A percentile compares a stretch with the other conserved stretches of the same genome.
phyloP scores from a whole-genome alignment of 495 filamentous ascomycete species.

The Hypoxylon rickii region DNA sequence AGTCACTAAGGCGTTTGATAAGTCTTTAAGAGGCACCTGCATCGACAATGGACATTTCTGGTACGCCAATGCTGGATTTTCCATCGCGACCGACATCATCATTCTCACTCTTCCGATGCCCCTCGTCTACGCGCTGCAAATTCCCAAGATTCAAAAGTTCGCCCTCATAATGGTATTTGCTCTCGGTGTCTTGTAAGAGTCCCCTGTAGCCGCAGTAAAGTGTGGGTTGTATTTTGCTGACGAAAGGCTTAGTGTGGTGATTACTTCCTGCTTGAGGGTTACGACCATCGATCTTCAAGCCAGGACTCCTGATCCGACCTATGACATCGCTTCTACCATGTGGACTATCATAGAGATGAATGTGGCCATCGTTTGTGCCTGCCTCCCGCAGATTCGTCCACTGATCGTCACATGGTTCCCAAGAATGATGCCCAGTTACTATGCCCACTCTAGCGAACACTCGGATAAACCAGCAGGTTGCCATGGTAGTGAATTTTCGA shows the following conservation, averaged over 20 bases:
- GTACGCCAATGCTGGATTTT: slow-evolving; percentile 60
- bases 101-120: slow-evolving; percentile 62
- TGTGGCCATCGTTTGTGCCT: slow-evolving; percentile 54
- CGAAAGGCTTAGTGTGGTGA: slow-evolving; percentile 28
- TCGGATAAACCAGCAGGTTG: slow-evolving; percentile 10
- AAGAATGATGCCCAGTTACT: slow-evolving; percentile 23
- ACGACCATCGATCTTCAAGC: slow-evolving; percentile 37
- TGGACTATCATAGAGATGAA: slow-evolving; percentile 55
- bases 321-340: slow-evolving; percentile 47
- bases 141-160: slow-evolving; percentile 56
- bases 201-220: background rate
- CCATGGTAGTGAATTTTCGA: slow-evolving; percentile 9
- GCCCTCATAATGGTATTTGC: slow-evolving; percentile 59
- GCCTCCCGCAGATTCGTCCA: slow-evolving; percentile 44
- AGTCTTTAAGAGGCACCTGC: slow-evolving; percentile 54
- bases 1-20: slow-evolving; percentile 57
- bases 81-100: slow-evolving; percentile 59
- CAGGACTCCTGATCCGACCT: slow-evolving; percentile 32
- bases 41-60: slow-evolving; percentile 49
- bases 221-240: slow-evolving; percentile 6
- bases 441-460: slow-evolving; percentile 14
- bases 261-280: slow-evolving; percentile 39
- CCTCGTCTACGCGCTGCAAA: slow-evolving; percentile 53
- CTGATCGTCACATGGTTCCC: slow-evolving; percentile 37
- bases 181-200: slow-evolving; percentile 54